phyloP scores from a whole-genome alignment of 2,329 filamentous ascomycete species.

The Xylariaceae sp. region DNA sequence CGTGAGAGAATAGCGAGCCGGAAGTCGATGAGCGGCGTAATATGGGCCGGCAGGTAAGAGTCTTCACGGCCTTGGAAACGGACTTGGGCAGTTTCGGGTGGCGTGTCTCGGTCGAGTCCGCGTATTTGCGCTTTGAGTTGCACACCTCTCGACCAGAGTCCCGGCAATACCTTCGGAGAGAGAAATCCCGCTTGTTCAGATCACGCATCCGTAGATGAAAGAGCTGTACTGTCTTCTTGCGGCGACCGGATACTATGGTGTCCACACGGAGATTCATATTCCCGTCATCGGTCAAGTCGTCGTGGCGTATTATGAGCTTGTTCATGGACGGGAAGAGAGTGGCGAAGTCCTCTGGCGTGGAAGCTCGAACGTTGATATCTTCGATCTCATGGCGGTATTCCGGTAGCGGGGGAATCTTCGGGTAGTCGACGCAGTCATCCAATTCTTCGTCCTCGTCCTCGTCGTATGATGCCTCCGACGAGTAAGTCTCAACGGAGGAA shows the following conservation, averaged over 20 bases:
- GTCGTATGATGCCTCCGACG: slow-evolving; percentile 59
- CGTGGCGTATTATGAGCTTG: slow-evolving; percentile 76
- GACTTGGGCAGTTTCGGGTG: slow-evolving; percentile 42
- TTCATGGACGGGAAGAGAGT: slow-evolving; percentile 81
- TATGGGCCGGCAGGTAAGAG: slow-evolving; percentile 35
- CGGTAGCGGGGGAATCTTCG: slow-evolving; percentile 49
- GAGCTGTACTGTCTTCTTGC: slow-evolving; percentile 65
- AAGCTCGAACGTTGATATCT: slow-evolving; percentile 63
- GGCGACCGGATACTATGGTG: slow-evolving; percentile 61
- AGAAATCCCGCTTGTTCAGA: slow-evolving; percentile 78
- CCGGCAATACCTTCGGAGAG: slow-evolving; percentile 82
- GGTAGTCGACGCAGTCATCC: slow-evolving; percentile 32
- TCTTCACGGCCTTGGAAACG: slow-evolving; percentile 46
- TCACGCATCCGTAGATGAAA: slow-evolving; percentile 97
- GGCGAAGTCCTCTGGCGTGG: slow-evolving; percentile 76
- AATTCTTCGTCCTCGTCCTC: slow-evolving; percentile 41
- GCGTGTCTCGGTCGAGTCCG: slow-evolving; percentile 41
- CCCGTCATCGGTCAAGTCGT: slow-evolving; percentile 82
- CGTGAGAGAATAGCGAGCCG: slow-evolving; percentile 27
- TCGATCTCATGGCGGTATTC: slow-evolving; percentile 57
- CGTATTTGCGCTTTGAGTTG: slow-evolving; percentile 68
- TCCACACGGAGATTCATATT: slow-evolving; percentile 96
- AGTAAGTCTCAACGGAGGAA: slow-evolving; percentile 74
- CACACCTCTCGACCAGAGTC: slow-evolving; percentile 92
- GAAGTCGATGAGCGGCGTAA: slow-evolving; percentile 35